Evolutionary conservation across 1,284 basidiomycete genomes (phyloP), one percentile per base, ranked within the genome.

Genomic region (Mrakiaceae sp.): DNA sequence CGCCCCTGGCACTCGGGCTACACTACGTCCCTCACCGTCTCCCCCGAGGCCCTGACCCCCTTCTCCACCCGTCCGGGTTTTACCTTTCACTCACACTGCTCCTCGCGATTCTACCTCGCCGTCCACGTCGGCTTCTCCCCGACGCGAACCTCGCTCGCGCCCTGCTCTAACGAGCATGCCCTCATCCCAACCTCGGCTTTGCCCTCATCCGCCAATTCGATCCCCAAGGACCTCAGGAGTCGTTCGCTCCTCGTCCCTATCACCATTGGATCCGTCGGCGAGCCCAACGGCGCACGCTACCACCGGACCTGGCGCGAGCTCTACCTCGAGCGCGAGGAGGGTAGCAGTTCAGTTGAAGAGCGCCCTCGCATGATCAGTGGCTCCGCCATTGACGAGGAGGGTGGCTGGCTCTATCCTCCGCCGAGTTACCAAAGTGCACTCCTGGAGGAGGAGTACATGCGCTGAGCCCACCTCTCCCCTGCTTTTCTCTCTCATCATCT

Each of bases 241-340:
- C 60, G 70, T 67, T 55, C 75, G 39, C 69, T 78, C 7, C 69
- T 75, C n/a, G 68, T 78, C 46, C 76, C 78, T 0, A 70, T 79
- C 69, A 72, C 75, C 16, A 73, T 79, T 63, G 78, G 78, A 1
- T 75, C 73, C 6, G 78, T 79, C 44, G 73, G 75, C 11, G 78
- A 79, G 66, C 78, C 78, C 3, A 63, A 67, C 44, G 71, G 68
- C 16, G 74, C 74, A 2, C 70, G 74, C 69, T 70, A 73, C 55
- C 67, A 63, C 2, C 56, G 68, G 43, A 49, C 69, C 7, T 75
- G 74, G 74, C 69, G 68, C 27, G 74, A 75, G 56, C 64, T 75
- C 9, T 69, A 70, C 47, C 67, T 74, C 47, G 70, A 69, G 42
- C 65, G 67, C 14, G 64, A 64, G 8, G 58, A 52, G 2, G 69